Percentiles rank a stretch among this genome's conserved stretches.
These are phyloP conservation scores for Microbotryomycetes sp. DNA, from an alignment of 1,284 basidiomycete species.

Conservation along the genomic window DNA sequence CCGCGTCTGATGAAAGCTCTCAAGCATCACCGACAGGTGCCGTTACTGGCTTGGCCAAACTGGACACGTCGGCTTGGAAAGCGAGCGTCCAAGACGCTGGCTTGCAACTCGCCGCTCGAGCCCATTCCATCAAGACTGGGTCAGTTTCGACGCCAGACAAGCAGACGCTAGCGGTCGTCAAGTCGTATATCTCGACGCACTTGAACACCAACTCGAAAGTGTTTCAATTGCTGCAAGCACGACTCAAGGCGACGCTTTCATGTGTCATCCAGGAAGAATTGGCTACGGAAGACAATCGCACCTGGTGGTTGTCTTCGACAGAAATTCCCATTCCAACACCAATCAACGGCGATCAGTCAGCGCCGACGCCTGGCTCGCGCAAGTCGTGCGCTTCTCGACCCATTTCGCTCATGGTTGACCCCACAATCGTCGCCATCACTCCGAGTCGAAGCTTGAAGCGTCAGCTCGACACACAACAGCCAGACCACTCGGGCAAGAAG, in stretches of 20 bases:
- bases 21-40: constrained; percentile 19
- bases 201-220: constrained; percentile 21
- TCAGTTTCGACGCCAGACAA: constrained; percentile 42
- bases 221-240: constrained; percentile 53
- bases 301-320: constrained; percentile 7
- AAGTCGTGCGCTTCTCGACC: not conserved
- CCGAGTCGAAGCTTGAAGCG: constrained; percentile 16
- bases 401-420: not conserved
- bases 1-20: constrained; percentile 34
- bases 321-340: not conserved
- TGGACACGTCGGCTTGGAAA: constrained; percentile 48
- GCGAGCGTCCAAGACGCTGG: constrained; percentile 54
- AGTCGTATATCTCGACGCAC: constrained; percentile 28
- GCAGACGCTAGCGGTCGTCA: constrained; percentile 16
- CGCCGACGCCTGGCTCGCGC: not conserved
- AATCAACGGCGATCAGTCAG: not conserved
- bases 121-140: constrained; percentile 38
- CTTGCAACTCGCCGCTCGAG: constrained; percentile 59
- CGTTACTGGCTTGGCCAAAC: constrained; percentile 35
- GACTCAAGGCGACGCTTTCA: constrained; percentile 58
- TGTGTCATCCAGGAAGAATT: constrained; percentile 49
- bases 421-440: constrained; percentile 5
- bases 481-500: not conserved
- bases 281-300: not conserved
- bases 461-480: not conserved